Base-by-base conservation (phyloP, 306 rosid species). In the Vachellia pachyceras region DNA sequence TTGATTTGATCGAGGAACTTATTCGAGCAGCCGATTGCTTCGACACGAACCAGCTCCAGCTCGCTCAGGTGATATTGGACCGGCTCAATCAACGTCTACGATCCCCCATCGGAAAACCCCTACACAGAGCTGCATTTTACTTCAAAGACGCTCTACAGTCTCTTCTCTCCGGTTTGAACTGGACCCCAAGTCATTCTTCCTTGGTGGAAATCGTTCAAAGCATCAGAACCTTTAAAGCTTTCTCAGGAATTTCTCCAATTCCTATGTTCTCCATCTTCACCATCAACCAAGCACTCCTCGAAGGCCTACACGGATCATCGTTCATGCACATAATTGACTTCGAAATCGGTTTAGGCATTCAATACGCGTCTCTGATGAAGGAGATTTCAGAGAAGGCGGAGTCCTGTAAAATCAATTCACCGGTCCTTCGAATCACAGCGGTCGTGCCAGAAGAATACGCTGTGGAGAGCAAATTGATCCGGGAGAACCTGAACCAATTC, bases 261-360 rank as follows among this genome's bases (percentile, higher is more conserved):
- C 92, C 98, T 0, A 89, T 92, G 94, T 94, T 94, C 81, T 89
- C 97, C 1, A 92, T 91, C 83, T 92, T 94, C 89, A 94, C 97
- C 10, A 90, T 94, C 22, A 94, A 94, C 54, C 98, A 94, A 67
- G 92, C 95, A 1, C 94, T 94, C 52, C 93, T 94, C 3, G 98
- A 94, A 63, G 91, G 90, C 13, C 87, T 90, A 20, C 84, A 71
- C 44, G 85, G 78, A 6, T 79, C 90, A 0, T 52, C 84, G 14
- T 87, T 89, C 82, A 85, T 94, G 84, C 98, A 94, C 82, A 84
- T 94, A 36, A 50, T 94, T 35, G 97, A 94, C 73, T 94, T 94
- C 80, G 98, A 94, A 41, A 92, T 94, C 80, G 97, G 97, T 0
- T 82, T 94, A 64, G 98, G 97, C 0, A 90, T 92, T 15, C 97